These are phyloP conservation scores for Teunomyces gatunensis DNA, from an alignment of 805 yeast species.

Conservation along the genomic window DNA sequence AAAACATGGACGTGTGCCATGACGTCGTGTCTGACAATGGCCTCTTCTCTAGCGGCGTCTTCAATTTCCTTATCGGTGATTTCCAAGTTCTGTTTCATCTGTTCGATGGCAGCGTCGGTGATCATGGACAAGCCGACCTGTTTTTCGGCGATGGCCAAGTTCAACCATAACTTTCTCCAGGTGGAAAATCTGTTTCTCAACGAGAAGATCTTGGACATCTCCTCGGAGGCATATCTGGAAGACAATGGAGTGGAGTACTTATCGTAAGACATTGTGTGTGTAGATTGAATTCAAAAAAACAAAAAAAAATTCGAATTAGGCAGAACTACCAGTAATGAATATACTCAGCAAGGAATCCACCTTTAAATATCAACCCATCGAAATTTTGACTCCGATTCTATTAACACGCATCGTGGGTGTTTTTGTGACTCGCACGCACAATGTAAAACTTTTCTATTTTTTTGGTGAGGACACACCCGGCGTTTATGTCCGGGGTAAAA, in stretches of 20 bases:
- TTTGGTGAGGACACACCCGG: background rate
- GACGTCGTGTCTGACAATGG: constrained; percentile 97
- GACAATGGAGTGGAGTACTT: constrained; percentile 90
- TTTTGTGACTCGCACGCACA: constrained; percentile 3
- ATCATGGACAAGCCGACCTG: constrained; percentile 82
- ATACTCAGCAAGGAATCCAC: background rate
- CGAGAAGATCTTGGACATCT: constrained; percentile 92
- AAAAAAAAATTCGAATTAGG: too few relatives aligned
- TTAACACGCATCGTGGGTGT: background rate
- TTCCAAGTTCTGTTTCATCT: constrained; percentile 72
- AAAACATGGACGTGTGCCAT: constrained; percentile 98
- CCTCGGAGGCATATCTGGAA: constrained; percentile 95
- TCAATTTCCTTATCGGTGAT: constrained; percentile 93
- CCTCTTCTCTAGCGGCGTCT: constrained; percentile 88
- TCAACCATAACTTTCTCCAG: constrained; percentile 97
- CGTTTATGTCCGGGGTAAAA: background rate
- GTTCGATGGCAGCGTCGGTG: constrained; percentile 86
- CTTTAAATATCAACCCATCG: background rate
- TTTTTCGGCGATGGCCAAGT: constrained; percentile 92
- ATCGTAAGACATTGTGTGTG: constrained; percentile 48
- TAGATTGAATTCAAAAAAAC: background rate
- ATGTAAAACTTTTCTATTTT: background rate
- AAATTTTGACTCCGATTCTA: constrained; percentile 1
- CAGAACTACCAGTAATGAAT: background rate
- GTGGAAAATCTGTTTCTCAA: constrained; percentile 92